phyloP scores from a whole-genome alignment of 805 yeast genomes.

The Ascoidea rubescens region DNA sequence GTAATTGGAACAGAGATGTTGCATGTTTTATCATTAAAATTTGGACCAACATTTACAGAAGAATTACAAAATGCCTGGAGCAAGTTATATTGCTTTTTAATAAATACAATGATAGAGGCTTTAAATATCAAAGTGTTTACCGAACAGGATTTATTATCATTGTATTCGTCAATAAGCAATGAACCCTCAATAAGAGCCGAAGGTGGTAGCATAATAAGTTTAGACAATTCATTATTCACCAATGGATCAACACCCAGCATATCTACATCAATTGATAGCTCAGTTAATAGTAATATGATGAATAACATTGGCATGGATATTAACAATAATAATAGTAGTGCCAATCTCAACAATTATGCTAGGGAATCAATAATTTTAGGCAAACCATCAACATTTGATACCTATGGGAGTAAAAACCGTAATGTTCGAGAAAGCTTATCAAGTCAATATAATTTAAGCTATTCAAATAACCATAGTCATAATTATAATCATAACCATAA shows the following conservation, averaged over 20 bases:
- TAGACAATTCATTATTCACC: too few species aligned
- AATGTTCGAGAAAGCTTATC: too few species aligned
- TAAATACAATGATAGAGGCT: slow-evolving; percentile 11
- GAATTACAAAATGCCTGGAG: slow-evolving; percentile 13
- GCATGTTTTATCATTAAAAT: slow-evolving; percentile 39
- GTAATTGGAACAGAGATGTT: slow-evolving; percentile 48
- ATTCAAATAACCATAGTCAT: too few species aligned
- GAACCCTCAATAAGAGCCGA: slow-evolving; percentile 1
- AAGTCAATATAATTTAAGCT: too few species aligned
- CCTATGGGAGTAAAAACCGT: too few species aligned
- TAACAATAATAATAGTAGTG: too few species aligned
- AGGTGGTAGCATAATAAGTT: background rate
- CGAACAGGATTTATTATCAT: background rate
- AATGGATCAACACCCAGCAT: too few species aligned
- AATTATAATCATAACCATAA: too few species aligned
- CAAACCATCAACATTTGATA: background rate
- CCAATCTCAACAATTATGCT: too few species aligned
- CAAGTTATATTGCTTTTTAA: slow-evolving; percentile 15
- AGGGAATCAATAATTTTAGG: background rate
- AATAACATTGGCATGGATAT: too few species aligned
- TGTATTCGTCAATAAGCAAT: background rate
- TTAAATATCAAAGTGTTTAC: background rate
- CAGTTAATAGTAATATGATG: too few species aligned
- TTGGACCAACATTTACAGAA: slow-evolving; percentile 12
- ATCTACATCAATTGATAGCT: too few species aligned